These are phyloP conservation scores for Arctostaphylos glauca DNA, from an alignment of 148 eudicot genomes.

Conservation along the genomic window DNA sequence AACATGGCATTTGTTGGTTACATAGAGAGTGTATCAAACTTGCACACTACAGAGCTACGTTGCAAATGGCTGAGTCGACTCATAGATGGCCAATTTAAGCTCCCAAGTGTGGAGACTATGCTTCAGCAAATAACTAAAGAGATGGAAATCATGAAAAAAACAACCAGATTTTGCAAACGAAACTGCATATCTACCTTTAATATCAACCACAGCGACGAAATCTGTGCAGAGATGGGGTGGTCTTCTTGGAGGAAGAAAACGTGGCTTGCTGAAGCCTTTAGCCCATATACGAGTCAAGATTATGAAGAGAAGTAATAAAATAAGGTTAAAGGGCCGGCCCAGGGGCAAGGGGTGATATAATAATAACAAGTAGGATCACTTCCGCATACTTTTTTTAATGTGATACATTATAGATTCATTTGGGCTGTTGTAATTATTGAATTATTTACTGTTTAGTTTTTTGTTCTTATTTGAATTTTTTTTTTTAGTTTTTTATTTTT, in stretches of 20 bases:
- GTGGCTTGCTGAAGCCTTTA: slow-evolving; percentile 82
- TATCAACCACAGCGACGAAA: slow-evolving; percentile 74
- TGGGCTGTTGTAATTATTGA: no score
- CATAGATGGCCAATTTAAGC: slow-evolving; percentile 54
- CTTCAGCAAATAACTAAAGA: no score
- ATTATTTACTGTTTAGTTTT: no score
- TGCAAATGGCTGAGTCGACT: slow-evolving; percentile 83
- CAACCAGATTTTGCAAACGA: slow-evolving; percentile 25
- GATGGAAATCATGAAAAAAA: no score
- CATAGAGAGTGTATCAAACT: slow-evolving; percentile 67
- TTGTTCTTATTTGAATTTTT: no score
- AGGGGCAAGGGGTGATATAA: no score
- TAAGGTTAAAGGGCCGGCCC: no score
- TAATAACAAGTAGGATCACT: no score
- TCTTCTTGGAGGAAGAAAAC: slow-evolving; percentile 52
- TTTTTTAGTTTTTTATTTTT: no score
- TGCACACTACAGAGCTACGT: slow-evolving; percentile 57
- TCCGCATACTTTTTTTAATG: no score
- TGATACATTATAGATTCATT: no score
- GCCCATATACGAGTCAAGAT: slow-evolving; percentile 86
- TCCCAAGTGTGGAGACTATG: slow-evolving; percentile 28
- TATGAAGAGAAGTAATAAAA: no score
- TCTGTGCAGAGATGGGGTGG: slow-evolving; percentile 95
- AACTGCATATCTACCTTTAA: slow-evolving; percentile 90
- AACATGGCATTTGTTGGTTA: slow-evolving; percentile 93